Base-by-base conservation (phyloP, 495 filamentous ascomycete species). In the Tuber magnatum region DNA sequence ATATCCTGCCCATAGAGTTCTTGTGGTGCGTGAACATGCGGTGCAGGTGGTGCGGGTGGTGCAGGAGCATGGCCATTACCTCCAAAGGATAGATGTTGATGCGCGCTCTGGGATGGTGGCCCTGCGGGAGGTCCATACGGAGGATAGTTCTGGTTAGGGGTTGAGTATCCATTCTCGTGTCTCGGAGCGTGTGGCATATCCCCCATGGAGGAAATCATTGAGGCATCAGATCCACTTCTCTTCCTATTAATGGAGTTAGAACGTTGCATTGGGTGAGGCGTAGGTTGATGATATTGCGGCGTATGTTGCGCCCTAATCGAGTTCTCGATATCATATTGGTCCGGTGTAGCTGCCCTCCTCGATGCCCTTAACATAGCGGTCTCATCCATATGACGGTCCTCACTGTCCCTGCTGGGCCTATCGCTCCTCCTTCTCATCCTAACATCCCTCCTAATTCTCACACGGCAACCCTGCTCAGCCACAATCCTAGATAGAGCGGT, bases 401-500 rank as follows among this genome's bases (percentile, higher is more conserved):
- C 81, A 20, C 81, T 78, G 35, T 82, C 78, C 68, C 81, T 74
- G n/a, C 81, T 81, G 35, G 75, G 75, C 28, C 81, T 76, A 43
- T 83, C 81, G 71, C 73, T 83, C 44, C 81, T 79, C 71, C 94
- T 89, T 84, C 95, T 91, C 95, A 99, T 99, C 68, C 95, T 90
- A 24, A 99, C 95, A 87, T 99, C 95, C 77, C 95, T 92, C 76
- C 95, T 89, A 81, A 99, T 99, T 40, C 95, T 91, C 65, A 99
- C 95, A 75, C 96, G 93, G 83, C 95, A 99, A 61, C 95, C 95
- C 84, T 99, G 95, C 83, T 99, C 95, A 14, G 95, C 94, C 74
- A 99, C 94, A 56, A 92, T 90, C 68, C 94, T 91, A 81, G 94
- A 97, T 48, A 98, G 86, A 8, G 87, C 85, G 0, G 95, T 99